Conservation (phyloP, 495 filamentous ascomycete genomes). For the Trichoderma gamsii region DNA sequence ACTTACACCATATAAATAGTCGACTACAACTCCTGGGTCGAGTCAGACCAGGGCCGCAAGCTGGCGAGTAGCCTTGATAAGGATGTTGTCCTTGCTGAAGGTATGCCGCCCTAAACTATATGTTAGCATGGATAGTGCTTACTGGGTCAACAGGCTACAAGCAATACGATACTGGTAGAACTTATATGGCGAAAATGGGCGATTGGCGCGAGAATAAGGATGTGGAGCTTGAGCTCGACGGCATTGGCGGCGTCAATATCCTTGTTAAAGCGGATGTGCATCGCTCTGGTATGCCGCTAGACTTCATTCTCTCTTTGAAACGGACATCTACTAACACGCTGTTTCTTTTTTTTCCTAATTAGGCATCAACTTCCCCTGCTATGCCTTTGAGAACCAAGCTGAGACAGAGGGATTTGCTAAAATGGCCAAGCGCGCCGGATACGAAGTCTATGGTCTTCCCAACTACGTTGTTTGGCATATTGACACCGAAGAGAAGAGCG, state of each 20-base stretch:
- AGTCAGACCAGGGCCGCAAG: conserved; percentile 75
- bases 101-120: conserved; percentile 30
- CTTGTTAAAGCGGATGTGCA: conserved; percentile 97
- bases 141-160: conserved; percentile 61
- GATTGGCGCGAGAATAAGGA: conserved; percentile 89
- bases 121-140: conserved; percentile 4
- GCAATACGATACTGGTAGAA: conserved; percentile 83
- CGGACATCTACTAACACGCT: not conserved
- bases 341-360: not conserved
- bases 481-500: conserved; percentile 95
- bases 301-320: not conserved
- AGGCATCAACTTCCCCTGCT: conserved; percentile 97
- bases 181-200: conserved; percentile 79
- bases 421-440: conserved; percentile 97
- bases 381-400: conserved; percentile 97
- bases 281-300: conserved; percentile 61
- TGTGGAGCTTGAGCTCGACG: conserved; percentile 83
- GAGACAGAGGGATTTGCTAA: conserved; percentile 98
- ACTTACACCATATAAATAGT: conserved; percentile 46
- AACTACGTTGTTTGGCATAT: conserved; percentile 99
- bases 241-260: conserved; percentile 95
- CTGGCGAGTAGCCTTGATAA: conserved; percentile 66
- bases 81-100: conserved; percentile 81
- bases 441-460: conserved; percentile 83
- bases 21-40: conserved; percentile 99